These are phyloP conservation scores for Orbilia ellipsospora DNA, from an alignment of 2,329 filamentous ascomycete genomes.

Conservation along the genomic window DNA sequence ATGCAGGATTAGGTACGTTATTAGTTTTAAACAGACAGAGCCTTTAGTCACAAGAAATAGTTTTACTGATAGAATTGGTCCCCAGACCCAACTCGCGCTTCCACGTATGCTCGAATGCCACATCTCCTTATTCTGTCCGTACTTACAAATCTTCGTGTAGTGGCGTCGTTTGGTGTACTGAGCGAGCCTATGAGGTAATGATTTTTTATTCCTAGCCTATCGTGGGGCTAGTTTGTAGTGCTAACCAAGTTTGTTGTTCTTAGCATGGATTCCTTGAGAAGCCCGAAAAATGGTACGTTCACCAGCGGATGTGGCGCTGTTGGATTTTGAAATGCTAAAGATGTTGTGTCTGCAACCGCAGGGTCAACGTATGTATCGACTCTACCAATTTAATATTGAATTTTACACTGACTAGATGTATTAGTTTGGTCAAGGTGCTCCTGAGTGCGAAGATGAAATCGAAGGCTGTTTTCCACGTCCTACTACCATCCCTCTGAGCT, in stretches of 20 bases:
- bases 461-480: conserved; percentile 87
- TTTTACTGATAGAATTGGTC: conserved; percentile 6
- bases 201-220: not conserved
- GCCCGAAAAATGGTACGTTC: conserved; percentile 81
- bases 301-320: conserved; percentile 15
- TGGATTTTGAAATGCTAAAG: conserved; percentile 50
- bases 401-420: conserved; percentile 4
- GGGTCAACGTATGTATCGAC: conserved; percentile 42
- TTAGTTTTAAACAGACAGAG: conserved; percentile 26
- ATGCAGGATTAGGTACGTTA: conserved; percentile 91
- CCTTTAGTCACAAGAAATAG: not conserved
- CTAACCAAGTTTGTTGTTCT: conserved; percentile 13
- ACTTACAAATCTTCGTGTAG: conserved; percentile 64
- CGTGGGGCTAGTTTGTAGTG: not conserved
- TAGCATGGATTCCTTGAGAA: conserved; percentile 87
- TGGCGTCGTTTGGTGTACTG: conserved; percentile 92
- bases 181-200: conserved; percentile 74
- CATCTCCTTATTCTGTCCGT: not conserved
- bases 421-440: conserved; percentile 88
- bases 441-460: conserved; percentile 93
- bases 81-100: conserved; percentile 50
- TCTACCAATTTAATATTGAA: not conserved
- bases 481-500: conserved; percentile 78
- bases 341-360: conserved; percentile 6
- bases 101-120: conserved; percentile 39